A percentile compares a stretch with the other conserved stretches of the same genome.
These are phyloP conservation scores for Candida jianshihensis DNA, from an alignment of 805 yeast genomes.

Conservation along the genomic window DNA sequence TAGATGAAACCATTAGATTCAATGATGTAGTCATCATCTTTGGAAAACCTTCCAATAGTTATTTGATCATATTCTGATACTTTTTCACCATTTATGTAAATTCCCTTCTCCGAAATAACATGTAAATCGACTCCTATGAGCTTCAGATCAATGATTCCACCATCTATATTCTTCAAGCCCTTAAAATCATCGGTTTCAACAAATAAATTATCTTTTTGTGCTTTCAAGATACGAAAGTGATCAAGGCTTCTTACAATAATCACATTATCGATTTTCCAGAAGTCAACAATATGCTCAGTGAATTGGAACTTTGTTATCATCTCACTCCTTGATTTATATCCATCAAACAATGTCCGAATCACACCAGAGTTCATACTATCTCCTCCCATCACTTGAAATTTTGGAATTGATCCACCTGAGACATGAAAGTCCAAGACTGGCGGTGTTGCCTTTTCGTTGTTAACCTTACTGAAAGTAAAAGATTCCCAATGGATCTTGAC, in stretches of 20 bases:
- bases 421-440: slow-evolving; percentile 20
- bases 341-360: slow-evolving; percentile 17
- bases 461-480: background rate
- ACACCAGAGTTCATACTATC: slow-evolving; percentile 12
- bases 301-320: background rate
- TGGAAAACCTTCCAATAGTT: no score
- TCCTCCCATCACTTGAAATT: slow-evolving; percentile 21
- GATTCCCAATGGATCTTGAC: slow-evolving; percentile 2
- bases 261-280: slow-evolving; percentile 14
- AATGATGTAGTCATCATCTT: background rate
- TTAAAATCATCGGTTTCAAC: slow-evolving; percentile 5
- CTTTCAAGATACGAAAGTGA: slow-evolving; percentile 3
- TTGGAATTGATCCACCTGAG: slow-evolving; percentile 14
- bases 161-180: slow-evolving; percentile 8
- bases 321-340: slow-evolving; percentile 3
- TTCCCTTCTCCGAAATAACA: slow-evolving; percentile 12
- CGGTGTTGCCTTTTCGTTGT: slow-evolving; percentile 3
- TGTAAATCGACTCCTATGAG: slow-evolving; percentile 1
- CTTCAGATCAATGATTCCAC: slow-evolving; percentile 11
- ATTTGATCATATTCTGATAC: no score
- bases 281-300: slow-evolving; percentile 1
- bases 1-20: background rate
- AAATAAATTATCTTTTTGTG: background rate
- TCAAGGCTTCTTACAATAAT: slow-evolving; percentile 7
- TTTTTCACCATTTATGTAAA: slow-evolving; percentile 10